Base-by-base conservation (phyloP, 1,284 basidiomycete species). In the Boletus subluridellus region DNA sequence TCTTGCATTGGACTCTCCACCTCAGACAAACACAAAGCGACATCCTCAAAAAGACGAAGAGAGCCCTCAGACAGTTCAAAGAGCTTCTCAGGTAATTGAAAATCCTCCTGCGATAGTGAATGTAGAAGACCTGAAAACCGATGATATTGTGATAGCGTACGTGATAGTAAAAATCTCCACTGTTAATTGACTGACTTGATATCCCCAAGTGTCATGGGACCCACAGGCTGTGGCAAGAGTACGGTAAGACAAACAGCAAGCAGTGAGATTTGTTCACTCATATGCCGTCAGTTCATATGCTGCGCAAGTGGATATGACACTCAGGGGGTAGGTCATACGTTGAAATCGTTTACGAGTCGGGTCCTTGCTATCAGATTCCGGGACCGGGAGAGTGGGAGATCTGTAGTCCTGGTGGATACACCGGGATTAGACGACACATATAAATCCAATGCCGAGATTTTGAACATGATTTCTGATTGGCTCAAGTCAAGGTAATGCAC, bases 381-480 rank as follows among this genome's bases (percentile, higher is more conserved):
- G 32, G 41, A 67, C 8, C 15, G 53, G n/a, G 39, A 46, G 6
- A 56, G 46, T 26, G 2, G 14, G 9, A 48, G 32, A 38, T 9
- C 34, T 12, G 24, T 68, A 0, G 60, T 69, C 9, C 41, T 68
- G 10, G 58, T 70, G 28, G 66, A 70, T 26, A 65, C 58, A 0
- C 66, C 66, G 0, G 65, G 66, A 1, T 67, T 70, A 34, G 50
- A 65, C 15, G 44, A 58, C 44, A 67, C 59, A 1, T 51, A 21
- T 6, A 64, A 54, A 45, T 61, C 63, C 17, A 69, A 72, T 32
- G 37, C 57, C 1, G 67, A 69, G 1, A 58, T 72, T 46, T 51
- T 73, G 46, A 41, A 32, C 6, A 55, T 63, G 58, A 65, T 74
- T 17, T 66, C 66, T 5, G 55, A 65, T 0, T 75, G 65, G 60